These are phyloP conservation scores for Colletotrichum salicis DNA, from an alignment of 2,329 filamentous ascomycete genomes.

Conservation along the genomic window DNA sequence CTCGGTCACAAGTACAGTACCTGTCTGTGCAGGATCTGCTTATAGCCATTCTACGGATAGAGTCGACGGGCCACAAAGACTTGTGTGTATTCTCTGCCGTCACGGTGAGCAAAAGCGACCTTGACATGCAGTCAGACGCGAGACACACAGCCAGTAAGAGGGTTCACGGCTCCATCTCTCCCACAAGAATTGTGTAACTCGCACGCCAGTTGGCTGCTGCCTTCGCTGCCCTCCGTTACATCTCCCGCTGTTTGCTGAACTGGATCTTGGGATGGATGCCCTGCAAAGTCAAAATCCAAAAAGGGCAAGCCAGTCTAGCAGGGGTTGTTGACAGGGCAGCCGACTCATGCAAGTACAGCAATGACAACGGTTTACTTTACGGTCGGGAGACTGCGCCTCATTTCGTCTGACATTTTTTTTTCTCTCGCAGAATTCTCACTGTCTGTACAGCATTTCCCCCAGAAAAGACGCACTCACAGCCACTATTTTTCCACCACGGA, in stretches of 20 bases:
- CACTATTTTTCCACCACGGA: slow-evolving; percentile 29
- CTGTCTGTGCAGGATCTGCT: slow-evolving; percentile 5
- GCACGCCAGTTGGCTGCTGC: background rate
- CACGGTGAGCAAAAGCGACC: slow-evolving; percentile 27
- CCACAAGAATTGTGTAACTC: background rate
- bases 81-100: slow-evolving; percentile 2
- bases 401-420: slow-evolving; percentile 29
- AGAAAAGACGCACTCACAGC: slow-evolving; percentile 26
- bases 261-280: slow-evolving; percentile 3
- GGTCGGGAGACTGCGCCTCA: slow-evolving; percentile 31
- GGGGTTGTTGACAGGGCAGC: slow-evolving; percentile 27
- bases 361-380: slow-evolving; percentile 31
- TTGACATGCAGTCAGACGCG: slow-evolving; percentile 18
- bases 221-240: slow-evolving; percentile 4
- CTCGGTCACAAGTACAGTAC: slow-evolving; percentile 1
- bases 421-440: slow-evolving; percentile 17
- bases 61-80: slow-evolving; percentile 9
- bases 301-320: slow-evolving; percentile 28
- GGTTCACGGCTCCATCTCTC: background rate
- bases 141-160: background rate
- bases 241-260: background rate
- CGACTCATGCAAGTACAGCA: slow-evolving; percentile 34
- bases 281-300: slow-evolving; percentile 34
- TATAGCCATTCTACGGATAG: background rate
- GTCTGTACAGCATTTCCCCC: slow-evolving; percentile 29